Base-by-base conservation (phyloP, 495 filamentous ascomycete genomes). In the Penicillium malachiteum region DNA sequence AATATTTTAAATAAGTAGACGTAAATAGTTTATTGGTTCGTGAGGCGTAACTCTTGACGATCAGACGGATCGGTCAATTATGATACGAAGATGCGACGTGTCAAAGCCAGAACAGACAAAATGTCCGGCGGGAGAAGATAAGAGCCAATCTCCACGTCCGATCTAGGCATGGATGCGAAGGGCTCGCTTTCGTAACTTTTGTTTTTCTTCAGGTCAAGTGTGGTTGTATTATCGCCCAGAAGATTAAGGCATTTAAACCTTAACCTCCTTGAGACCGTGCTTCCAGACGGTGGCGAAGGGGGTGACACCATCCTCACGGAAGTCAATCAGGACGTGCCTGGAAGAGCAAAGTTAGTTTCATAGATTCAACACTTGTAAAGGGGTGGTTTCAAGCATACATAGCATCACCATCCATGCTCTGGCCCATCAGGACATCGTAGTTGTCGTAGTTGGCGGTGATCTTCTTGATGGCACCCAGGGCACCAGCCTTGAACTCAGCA, bases 241-340 rank as follows among this genome's bases (percentile, higher is more conserved):
- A 45, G 35, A 57, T 50, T 30, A 49, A 51, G 17, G n/a, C 37
- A 44, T 65, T 85, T 91, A 98, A 57, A 97, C 93, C 86, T 98
- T 98, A 81, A 84, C 83, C 80, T 87, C 88, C 58, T 76, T 81
- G 63, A 98, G 78, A 62, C 94, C 95, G 74, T 97, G 87, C 84
- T 96, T 97, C 95, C 94, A 98, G 80, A 96, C 78, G 56, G 83
- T 86, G 51, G 96, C 80, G 65, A 79, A 98, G 35, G 94, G 94
- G 30, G 93, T 97, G 56, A 87, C 73, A 71, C 94, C 94, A 63
- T 97, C 95, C 69, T 95, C 92, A 66, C 93, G 91, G 81, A 96
- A 98, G 80, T 97, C 93, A 70, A 97, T 87, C 52, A 97, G 90
- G 53, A 94, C 81, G 66, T 96, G 82, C 91, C 91, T 96, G 57